Conservation (phyloP, 2,329 filamentous ascomycete genomes). For the Chalaropsis thielavioides region DNA sequence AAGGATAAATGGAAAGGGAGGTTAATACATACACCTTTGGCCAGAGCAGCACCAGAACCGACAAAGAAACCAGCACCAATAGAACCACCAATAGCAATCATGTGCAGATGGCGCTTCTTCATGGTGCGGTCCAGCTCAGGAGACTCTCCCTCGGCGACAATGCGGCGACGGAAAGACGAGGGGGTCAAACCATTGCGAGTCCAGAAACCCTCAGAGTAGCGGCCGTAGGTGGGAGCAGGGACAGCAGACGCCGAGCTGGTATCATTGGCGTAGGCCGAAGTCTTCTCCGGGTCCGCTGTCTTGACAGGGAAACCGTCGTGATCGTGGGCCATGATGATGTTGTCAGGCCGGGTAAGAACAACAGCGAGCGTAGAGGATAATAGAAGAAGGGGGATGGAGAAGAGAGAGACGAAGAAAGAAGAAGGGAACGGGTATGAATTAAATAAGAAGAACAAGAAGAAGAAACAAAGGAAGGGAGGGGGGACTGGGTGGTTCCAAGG, state of each 20-base stretch:
- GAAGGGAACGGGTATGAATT: background rate
- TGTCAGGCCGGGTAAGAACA: background rate
- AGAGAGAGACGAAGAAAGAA: background rate
- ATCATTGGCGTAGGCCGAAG: constrained; percentile 4
- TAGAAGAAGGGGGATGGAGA: background rate
- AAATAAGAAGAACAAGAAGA: background rate
- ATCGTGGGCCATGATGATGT: constrained; percentile 7
- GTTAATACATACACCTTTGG: constrained; percentile 31
- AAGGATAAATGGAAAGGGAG: background rate
- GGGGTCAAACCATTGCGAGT: constrained; percentile 28
- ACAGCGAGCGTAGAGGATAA: background rate
- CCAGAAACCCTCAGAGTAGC: constrained; percentile 24
- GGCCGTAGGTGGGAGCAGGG: background rate
- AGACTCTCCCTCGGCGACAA: constrained; percentile 24
- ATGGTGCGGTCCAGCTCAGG: constrained; percentile 33
- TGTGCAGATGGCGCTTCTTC: constrained; percentile 44
- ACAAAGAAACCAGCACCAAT: constrained; percentile 51
- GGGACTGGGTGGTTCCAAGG: background rate
- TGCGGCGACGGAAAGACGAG: constrained; percentile 27
- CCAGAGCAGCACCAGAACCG: constrained; percentile 41
- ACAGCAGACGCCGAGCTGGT: constrained; percentile 14
- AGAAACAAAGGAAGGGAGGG: background rate
- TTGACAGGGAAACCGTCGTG: constrained; percentile 9
- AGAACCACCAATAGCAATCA: constrained; percentile 48
- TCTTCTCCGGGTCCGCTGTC: constrained; percentile 17